Conservation (phyloP, 805 yeast genomes). For the Wickerhamomyces bovis region DNA sequence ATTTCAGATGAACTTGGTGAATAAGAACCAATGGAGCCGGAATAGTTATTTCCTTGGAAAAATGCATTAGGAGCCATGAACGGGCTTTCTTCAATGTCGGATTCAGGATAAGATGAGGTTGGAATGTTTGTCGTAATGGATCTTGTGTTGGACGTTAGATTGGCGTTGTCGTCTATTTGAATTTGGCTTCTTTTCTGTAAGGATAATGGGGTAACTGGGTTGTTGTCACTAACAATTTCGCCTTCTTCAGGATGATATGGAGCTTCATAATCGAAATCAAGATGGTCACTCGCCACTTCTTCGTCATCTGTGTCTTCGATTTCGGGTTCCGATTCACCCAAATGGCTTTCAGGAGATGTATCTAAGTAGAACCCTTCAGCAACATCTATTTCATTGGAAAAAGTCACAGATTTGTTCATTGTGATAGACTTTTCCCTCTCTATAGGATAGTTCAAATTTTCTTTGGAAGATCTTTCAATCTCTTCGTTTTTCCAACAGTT, state of each 20-base stretch:
- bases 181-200: not conserved
- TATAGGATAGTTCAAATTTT: slow-evolving; percentile 1
- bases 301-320: slow-evolving; percentile 3
- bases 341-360: slow-evolving; percentile 17
- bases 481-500: slow-evolving; percentile 92
- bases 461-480: slow-evolving; percentile 18
- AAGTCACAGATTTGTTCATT: slow-evolving; percentile 18
- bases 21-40: slow-evolving; percentile 39
- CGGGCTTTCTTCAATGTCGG: slow-evolving; percentile 21
- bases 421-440: slow-evolving; percentile 1
- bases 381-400: slow-evolving; percentile 15
- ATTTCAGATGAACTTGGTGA: slow-evolving; percentile 41
- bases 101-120: slow-evolving; percentile 8
- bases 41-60: slow-evolving; percentile 25
- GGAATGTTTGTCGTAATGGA: not conserved
- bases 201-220: slow-evolving; percentile 19
- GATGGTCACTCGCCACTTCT: slow-evolving; percentile 11
- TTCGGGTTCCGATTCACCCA: slow-evolving; percentile 16
- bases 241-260: slow-evolving; percentile 11
- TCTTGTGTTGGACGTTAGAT: not conserved
- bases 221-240: slow-evolving; percentile 16
- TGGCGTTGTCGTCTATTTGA: not conserved
- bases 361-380: slow-evolving; percentile 6
- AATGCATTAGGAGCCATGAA: slow-evolving; percentile 25
- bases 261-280: slow-evolving; percentile 8